These are phyloP conservation scores for Ogataea hybrid DNA, from an alignment of 1,139 yeast genomes.

Conservation along the genomic window DNA sequence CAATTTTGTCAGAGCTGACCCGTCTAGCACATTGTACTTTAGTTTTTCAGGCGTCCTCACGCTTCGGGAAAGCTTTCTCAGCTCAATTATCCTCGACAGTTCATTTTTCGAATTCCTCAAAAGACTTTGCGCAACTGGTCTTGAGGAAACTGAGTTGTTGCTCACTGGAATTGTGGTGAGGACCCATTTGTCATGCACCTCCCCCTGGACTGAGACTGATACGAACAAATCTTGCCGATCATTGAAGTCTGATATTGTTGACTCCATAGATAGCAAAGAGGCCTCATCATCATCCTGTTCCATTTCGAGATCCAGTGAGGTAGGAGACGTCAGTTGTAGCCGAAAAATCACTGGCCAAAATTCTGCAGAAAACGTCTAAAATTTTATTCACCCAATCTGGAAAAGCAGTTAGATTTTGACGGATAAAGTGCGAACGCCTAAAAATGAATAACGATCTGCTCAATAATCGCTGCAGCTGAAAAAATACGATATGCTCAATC, in stretches of 20 bases:
- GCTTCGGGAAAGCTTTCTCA: background rate
- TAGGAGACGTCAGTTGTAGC: no score
- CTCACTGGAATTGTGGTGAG: background rate
- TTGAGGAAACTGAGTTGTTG: background rate
- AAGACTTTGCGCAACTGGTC: background rate
- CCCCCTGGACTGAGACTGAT: constrained; percentile 6
- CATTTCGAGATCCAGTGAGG: background rate
- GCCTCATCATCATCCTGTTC: background rate
- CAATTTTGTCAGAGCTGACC: constrained; percentile 1
- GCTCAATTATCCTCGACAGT: background rate
- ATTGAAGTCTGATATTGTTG: constrained; percentile 15
- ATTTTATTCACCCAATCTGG: constrained; percentile 1
- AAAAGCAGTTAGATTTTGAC: background rate
- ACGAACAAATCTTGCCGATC: constrained; percentile 14
- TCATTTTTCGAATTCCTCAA: background rate
- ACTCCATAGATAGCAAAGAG: constrained; percentile 9
- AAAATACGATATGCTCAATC: background rate
- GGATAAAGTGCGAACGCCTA: background rate
- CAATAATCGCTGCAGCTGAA: background rate
- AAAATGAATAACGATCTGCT: background rate
- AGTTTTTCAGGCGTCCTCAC: background rate
- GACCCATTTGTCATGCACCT: background rate
- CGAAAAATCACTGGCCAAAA: background rate
- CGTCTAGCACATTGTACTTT: background rate
- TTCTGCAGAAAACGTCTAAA: background rate